Conservation (phyloP, 495 filamentous ascomycete species). For the Jackrogersella minutella region DNA sequence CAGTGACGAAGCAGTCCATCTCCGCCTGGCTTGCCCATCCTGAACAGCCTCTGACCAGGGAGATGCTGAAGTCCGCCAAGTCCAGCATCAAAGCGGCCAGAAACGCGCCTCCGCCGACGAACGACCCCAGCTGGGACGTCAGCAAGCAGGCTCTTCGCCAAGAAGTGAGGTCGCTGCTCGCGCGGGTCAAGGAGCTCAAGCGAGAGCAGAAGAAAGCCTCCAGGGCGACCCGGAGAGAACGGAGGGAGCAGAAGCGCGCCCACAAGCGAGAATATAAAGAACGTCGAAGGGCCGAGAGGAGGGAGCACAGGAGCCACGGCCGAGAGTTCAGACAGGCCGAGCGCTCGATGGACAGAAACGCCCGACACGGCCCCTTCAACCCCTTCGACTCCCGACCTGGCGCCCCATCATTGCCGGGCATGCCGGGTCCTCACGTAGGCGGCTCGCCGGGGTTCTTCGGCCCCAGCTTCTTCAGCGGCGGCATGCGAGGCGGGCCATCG, state of each 20-base stretch:
- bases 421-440: background rate
- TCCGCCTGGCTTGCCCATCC: conserved; percentile 53
- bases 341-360: conserved; percentile 30
- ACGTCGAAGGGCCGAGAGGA: conserved; percentile 43
- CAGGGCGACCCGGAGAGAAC: conserved; percentile 15
- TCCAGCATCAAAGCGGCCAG: conserved; percentile 52
- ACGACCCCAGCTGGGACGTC: conserved; percentile 16
- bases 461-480: conserved; percentile 1
- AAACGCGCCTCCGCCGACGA: conserved; percentile 19
- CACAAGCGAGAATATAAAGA: conserved; percentile 40
- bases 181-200: conserved; percentile 53
- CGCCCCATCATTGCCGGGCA: background rate
- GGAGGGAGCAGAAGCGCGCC: conserved; percentile 37
- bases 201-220: conserved; percentile 45
- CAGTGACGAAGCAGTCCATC: conserved; percentile 47
- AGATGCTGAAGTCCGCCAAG: conserved; percentile 46
- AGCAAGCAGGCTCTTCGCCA: conserved; percentile 46
- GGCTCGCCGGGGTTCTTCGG: background rate
- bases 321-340: conserved; percentile 40
- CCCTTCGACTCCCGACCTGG: background rate
- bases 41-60: conserved; percentile 54
- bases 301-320: conserved; percentile 36
- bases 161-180: conserved; percentile 51
- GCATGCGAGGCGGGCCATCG: background rate
- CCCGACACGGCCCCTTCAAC: conserved; percentile 25